phyloP scores from a whole-genome alignment of 164 flowering plant species.

The Amborella trichopoda region DNA sequence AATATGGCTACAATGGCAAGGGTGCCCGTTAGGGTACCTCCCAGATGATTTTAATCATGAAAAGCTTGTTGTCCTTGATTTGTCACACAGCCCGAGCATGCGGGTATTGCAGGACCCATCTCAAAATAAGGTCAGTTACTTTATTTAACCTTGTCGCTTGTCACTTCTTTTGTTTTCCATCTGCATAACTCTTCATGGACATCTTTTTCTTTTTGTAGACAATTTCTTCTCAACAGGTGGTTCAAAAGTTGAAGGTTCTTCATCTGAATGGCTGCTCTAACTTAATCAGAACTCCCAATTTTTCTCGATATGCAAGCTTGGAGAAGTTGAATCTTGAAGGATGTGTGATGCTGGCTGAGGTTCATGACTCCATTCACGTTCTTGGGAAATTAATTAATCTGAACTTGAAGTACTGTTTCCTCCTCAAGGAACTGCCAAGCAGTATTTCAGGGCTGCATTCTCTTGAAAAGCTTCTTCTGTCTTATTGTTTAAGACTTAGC shows the following conservation, averaged over 20 bases:
- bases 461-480: background rate
- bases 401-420: background rate
- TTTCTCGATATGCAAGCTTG: background rate
- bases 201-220: background rate
- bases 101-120: background rate
- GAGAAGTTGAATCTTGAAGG: slow-evolving; percentile 1
- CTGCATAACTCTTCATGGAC: background rate
- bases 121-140: background rate
- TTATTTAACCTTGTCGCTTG: background rate
- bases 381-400: background rate
- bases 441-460: background rate
- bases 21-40: slow-evolving; percentile 1
- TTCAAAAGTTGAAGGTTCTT: slow-evolving; percentile 3
- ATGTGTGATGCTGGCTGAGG: background rate
- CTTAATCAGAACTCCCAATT: slow-evolving; percentile 4
- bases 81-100: background rate
- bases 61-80: slow-evolving; percentile 1
- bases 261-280: slow-evolving; percentile 1
- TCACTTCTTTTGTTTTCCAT: background rate
- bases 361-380: slow-evolving; percentile 3
- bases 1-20: background rate
- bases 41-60: background rate
- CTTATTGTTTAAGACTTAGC: background rate
- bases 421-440: background rate
- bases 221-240: background rate